Base-by-base conservation (phyloP, 1,284 basidiomycete genomes). In the Ceratobasidium sp. region DNA sequence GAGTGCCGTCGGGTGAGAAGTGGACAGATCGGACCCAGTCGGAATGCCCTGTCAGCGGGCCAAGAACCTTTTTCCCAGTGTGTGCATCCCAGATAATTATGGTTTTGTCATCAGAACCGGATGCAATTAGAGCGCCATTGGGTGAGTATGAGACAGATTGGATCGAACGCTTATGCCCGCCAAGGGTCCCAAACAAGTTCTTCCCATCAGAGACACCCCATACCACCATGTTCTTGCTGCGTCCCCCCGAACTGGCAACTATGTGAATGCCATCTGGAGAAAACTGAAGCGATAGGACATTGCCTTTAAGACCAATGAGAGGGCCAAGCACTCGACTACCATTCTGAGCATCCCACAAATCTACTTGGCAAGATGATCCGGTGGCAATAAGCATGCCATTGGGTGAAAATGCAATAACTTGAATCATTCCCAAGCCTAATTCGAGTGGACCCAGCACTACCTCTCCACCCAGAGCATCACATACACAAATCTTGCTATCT, bases 261-360 rank as follows among this genome's bases (percentile, higher is more conserved):
- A 70, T 29, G 13, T 27, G 25, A 4, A 19, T 27, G 64, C 47
- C 25, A 58, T 70, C 64, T 2, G 69, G 69, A 14, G 69, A 70
- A 16, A 52, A 70, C 8, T 11, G 33, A n/a, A n/a, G 33, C 5
- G 33, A 36, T 11, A 5, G 4, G 5, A 11, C 33, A 11, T 5
- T 5, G 33, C 33, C 33, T 36, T 36, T 4, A 36, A 36, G 11
- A 36, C 33, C 11, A 36, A 11, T 11, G 33, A 36, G 4, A 36
- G 11, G 33, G 11, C 5, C 11, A 36, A 36, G 33, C 33, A 36
- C 33, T 5, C 11, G 33, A 4, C 5, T 5, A 11, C 33, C 33
- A 36, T 4, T 5, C 5, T 36, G 33, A 36, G 33, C 33, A 4
- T 36, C 33, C 33, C 33, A 36, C 5, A 11, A 5, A 11, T 36